Percentiles rank a stretch among this genome's conserved stretches.
Conservation (phyloP, 305 asterid genomes). For the Ajuga reptans region DNA sequence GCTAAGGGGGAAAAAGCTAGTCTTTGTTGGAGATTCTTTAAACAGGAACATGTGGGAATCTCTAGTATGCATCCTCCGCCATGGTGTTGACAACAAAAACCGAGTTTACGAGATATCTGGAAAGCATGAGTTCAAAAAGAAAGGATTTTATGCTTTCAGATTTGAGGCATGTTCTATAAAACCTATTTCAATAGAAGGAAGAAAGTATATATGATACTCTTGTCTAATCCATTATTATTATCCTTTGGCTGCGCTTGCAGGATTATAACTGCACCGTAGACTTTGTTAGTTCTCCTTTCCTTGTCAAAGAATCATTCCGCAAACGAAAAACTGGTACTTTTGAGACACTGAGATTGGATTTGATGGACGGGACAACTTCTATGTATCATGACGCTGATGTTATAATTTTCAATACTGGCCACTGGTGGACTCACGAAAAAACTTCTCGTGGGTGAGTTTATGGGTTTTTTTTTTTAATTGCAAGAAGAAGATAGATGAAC, state of each 20-base stretch:
- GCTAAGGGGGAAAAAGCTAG: conserved; percentile 63
- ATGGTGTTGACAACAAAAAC: conserved; percentile 52
- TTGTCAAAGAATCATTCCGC: conserved; percentile 55
- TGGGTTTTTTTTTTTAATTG: too few relatives aligned
- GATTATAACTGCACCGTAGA: conserved; percentile 79
- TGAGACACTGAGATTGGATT: conserved; percentile 76
- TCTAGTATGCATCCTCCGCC: conserved; percentile 76
- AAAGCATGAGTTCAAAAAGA: conserved; percentile 78
- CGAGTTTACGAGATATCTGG: conserved; percentile 84
- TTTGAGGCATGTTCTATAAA: conserved; percentile 54
- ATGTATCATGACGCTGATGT: conserved; percentile 92
- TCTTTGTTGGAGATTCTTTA: conserved; percentile 85
- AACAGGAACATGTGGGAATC: conserved; percentile 99
- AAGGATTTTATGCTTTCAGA: conserved; percentile 80
- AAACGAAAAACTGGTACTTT: conserved; percentile 51
- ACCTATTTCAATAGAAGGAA: not conserved
- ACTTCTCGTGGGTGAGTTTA: conserved; percentile 72
- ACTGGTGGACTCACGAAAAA: conserved; percentile 99
- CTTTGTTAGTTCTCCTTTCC: conserved; percentile 83
- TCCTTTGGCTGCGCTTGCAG: conserved; percentile 35
- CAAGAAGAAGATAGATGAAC: not conserved
- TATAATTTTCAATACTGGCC: conserved; percentile 79
- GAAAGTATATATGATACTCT: not conserved
- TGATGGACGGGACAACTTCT: conserved; percentile 65
- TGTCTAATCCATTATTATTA: not conserved